phyloP scores from a whole-genome alignment of 805 yeast species.

The Hanseniaspora nectarophila region DNA sequence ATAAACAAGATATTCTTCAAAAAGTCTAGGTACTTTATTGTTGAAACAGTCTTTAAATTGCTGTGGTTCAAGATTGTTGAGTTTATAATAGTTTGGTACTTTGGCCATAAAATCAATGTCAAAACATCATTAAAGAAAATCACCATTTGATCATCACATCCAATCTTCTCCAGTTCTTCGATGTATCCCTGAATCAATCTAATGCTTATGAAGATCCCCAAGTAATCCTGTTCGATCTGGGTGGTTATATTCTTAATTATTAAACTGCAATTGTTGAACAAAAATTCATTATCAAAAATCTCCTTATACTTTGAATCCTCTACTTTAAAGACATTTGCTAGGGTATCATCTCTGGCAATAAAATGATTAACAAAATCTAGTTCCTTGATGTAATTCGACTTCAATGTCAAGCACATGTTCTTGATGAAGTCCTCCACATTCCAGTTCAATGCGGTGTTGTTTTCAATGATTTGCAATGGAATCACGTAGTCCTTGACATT shows the following conservation, averaged over 20 bases:
- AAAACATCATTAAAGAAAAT: conserved; percentile 56
- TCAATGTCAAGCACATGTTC: conserved; percentile 1
- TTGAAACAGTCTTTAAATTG: neutral
- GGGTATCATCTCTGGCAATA: conserved; percentile 18
- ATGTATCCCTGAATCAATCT: conserved; percentile 55
- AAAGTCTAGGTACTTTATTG: conserved; percentile 44
- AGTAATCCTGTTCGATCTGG: conserved; percentile 47
- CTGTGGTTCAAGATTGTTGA: neutral
- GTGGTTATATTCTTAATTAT: conserved; percentile 34
- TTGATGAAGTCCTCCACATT: conserved; percentile 10
- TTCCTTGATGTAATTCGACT: conserved; percentile 1
- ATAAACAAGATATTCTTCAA: conserved; percentile 60
- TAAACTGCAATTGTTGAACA: conserved; percentile 38
- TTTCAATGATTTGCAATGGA: conserved; percentile 10
- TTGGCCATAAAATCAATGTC: conserved; percentile 69
- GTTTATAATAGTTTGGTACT: conserved; percentile 41
- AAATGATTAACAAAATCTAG: neutral
- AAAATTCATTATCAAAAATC: conserved; percentile 37
- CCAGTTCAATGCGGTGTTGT: neutral
- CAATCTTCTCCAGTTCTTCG: conserved; percentile 21
- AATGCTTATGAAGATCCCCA: conserved; percentile 66
- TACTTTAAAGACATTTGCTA: neutral
- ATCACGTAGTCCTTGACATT: neutral
- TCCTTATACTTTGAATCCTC: neutral
- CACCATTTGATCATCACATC: conserved; percentile 27